These are phyloP conservation scores for Excoecaria cochinchinensis DNA, from an alignment of 345 rosid genomes.

Conservation along the genomic window DNA sequence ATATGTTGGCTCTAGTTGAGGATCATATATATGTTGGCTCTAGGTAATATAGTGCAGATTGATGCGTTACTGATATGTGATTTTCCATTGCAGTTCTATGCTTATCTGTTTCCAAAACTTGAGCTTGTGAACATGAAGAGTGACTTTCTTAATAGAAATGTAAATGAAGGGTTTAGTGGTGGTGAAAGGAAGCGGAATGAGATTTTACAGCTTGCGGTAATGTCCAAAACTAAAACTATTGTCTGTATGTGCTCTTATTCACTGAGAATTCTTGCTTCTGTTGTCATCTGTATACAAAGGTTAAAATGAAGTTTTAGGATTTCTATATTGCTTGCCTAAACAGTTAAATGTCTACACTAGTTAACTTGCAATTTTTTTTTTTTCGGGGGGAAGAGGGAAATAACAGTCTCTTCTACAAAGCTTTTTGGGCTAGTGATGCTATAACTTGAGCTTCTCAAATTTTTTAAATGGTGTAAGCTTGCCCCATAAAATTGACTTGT, in stretches of 20 bases:
- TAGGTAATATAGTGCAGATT: not conserved
- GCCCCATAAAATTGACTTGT: no score
- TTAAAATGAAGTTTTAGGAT: not conserved
- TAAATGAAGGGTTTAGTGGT: constrained; percentile 98
- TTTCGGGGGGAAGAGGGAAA: no score
- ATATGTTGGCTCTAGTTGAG: not conserved
- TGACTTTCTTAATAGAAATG: constrained; percentile 92
- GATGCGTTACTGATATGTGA: constrained; percentile 2
- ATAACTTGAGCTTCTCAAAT: no score
- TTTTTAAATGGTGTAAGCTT: no score
- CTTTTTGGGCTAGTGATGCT: no score
- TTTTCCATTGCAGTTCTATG: constrained; percentile 71
- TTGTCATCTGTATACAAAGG: not conserved
- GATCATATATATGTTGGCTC: not conserved
- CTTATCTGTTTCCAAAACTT: constrained; percentile 70
- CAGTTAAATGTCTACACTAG: no score
- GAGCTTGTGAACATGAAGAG: constrained; percentile 83
- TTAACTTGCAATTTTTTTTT: no score
- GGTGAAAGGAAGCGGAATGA: constrained; percentile 98
- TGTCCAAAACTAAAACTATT: not conserved
- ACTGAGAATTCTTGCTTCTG: not conserved
- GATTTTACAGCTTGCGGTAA: constrained; percentile 91
- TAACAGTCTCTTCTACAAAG: no score
- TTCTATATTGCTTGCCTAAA: not conserved
- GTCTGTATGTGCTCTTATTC: not conserved